A percentile compares a stretch with the other conserved stretches of the same genome.
phyloP scores from a whole-genome alignment of 2,329 filamentous ascomycete species.

The Coniochaeta hoffmannii region DNA sequence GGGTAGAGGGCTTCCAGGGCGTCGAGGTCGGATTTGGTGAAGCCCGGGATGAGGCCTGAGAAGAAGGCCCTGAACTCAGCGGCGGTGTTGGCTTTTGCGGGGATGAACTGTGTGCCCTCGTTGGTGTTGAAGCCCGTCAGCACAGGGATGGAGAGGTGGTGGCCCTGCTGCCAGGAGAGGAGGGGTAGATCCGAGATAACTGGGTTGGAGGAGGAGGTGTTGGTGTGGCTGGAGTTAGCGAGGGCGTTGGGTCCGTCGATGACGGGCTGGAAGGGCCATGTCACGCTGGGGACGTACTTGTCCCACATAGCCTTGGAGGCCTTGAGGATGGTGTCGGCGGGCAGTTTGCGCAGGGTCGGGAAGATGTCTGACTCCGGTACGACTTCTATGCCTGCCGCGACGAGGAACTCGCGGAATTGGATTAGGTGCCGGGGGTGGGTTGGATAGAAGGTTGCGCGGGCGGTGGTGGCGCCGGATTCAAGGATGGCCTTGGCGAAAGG shows the following conservation, averaged over 20 bases:
- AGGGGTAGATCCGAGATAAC: constrained; percentile 52
- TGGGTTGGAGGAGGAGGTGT: constrained; percentile 17
- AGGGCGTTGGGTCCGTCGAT: constrained; percentile 42
- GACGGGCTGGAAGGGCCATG: constrained; percentile 63
- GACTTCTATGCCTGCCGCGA: constrained; percentile 39
- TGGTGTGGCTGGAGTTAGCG: constrained; percentile 10
- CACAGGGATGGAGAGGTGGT: constrained; percentile 51
- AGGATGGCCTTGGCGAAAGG: constrained; percentile 47
- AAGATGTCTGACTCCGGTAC: constrained; percentile 43
- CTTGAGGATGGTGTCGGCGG: constrained; percentile 26
- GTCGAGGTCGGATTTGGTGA: constrained; percentile 43
- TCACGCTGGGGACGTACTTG: constrained; percentile 33
- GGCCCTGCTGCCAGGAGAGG: constrained; percentile 45
- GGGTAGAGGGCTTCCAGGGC: constrained; percentile 56
- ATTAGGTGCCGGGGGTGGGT: constrained; percentile 48
- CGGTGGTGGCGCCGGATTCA: constrained; percentile 49
- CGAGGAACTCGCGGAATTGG: constrained; percentile 49
- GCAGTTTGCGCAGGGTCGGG: constrained; percentile 36
- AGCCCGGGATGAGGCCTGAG: constrained; percentile 48
- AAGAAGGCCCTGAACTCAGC: constrained; percentile 55
- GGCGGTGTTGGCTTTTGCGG: constrained; percentile 35
- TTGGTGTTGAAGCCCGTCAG: constrained; percentile 65
- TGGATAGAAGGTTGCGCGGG: constrained; percentile 43
- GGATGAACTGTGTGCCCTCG: constrained; percentile 60
- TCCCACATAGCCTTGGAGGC: constrained; percentile 38